Evolutionary conservation across 2,329 filamentous ascomycete species (phyloP).

Genomic region (Aspergillus bombycis): DNA sequence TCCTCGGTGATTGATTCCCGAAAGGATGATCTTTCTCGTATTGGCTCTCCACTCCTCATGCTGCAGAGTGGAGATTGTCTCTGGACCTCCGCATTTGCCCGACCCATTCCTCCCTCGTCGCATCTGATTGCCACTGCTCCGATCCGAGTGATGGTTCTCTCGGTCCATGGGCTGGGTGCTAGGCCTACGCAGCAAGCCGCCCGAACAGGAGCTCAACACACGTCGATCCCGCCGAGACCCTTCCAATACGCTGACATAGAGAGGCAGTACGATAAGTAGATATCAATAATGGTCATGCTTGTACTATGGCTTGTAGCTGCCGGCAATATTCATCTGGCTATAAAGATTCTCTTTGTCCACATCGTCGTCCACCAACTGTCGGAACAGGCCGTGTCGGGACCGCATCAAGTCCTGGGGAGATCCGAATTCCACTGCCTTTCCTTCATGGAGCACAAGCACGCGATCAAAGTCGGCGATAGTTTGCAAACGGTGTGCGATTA

Average conservation of each 20-base stretch:
- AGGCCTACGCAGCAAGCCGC: neutral
- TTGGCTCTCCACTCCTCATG: neutral
- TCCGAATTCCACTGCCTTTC: conserved; percentile 5
- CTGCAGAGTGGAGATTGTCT: neutral
- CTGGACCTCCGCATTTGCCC: neutral
- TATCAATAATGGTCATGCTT: neutral
- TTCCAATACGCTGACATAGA: neutral
- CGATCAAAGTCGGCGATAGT: conserved; percentile 6
- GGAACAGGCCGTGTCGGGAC: neutral
- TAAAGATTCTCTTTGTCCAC: neutral
- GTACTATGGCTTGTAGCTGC: neutral
- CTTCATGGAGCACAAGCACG: conserved; percentile 3
- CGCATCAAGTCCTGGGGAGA: conserved; percentile 3
- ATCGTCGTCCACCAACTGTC: neutral
- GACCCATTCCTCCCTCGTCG: neutral
- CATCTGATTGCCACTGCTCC: neutral
- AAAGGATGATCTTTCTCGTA: neutral
- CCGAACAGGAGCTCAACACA: neutral
- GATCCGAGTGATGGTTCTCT: too few species aligned
- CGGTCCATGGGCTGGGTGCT: too few species aligned
- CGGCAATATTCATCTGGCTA: neutral
- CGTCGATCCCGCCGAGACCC: neutral
- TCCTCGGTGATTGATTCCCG: neutral
- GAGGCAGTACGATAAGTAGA: neutral
- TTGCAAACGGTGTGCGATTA: conserved; percentile 9